Percentiles rank a stretch among this genome's conserved stretches.
phyloP scores from a whole-genome alignment of 306 rosid species.

The Fragaria vesca region DNA sequence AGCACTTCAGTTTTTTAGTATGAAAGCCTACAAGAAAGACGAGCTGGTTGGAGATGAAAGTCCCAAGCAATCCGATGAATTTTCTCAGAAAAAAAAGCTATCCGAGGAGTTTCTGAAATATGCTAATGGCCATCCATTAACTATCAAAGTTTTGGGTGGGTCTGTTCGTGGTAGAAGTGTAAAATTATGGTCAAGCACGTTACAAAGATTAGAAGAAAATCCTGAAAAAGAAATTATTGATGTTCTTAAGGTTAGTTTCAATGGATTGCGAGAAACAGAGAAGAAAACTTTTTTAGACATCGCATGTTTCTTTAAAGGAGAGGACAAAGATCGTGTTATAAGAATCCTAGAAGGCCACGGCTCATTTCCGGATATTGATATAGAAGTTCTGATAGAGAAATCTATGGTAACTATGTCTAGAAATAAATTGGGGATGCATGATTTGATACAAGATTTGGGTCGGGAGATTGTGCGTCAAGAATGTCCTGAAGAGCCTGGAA shows the following conservation, averaged over 20 bases:
- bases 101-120: slow-evolving; percentile 6
- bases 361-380: background rate
- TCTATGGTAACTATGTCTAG: slow-evolving; percentile 6
- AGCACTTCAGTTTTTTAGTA: slow-evolving; percentile 7
- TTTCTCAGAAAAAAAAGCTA: background rate
- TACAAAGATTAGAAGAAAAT: background rate
- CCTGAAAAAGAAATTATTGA: background rate
- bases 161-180: background rate
- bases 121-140: slow-evolving; percentile 21
- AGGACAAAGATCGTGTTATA: background rate
- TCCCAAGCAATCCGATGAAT: background rate
- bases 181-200: background rate
- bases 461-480: background rate
- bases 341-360: slow-evolving; percentile 3
- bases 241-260: slow-evolving; percentile 14
- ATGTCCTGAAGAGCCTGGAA: background rate
- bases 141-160: slow-evolving; percentile 12
- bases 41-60: background rate
- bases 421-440: slow-evolving; percentile 20
- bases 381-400: slow-evolving; percentile 11
- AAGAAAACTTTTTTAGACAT: slow-evolving; percentile 15
- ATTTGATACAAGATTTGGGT: background rate
- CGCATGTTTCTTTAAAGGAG: slow-evolving; percentile 17
- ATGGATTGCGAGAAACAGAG: background rate
- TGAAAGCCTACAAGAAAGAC: background rate